Percentiles rank a stretch among this genome's conserved stretches.
Conservation (phyloP, 306 rosid genomes). For the Rubus idaeus region DNA sequence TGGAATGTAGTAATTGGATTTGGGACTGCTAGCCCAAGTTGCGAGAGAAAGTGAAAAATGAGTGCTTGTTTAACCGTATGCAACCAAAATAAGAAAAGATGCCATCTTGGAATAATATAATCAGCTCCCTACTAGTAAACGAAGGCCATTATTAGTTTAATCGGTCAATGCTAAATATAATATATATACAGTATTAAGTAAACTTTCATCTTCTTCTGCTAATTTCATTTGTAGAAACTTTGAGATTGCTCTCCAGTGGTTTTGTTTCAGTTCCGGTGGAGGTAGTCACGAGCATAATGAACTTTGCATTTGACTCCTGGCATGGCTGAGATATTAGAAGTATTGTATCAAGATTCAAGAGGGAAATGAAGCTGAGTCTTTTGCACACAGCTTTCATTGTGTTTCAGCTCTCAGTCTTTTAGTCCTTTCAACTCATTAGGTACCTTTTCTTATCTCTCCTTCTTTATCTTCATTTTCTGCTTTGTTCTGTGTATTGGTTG, state of each 20-base stretch:
- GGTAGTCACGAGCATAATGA: not conserved
- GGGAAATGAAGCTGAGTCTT: not conserved
- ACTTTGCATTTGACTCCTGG: not conserved
- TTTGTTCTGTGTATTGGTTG: not conserved
- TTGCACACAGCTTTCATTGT: not conserved
- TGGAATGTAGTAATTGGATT: not conserved
- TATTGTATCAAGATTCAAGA: not conserved
- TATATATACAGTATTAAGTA: not conserved
- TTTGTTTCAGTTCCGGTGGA: not conserved
- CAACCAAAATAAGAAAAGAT: not conserved
- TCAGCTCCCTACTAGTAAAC: not conserved
- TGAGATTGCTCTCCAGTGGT: not conserved
- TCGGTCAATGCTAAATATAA: not conserved
- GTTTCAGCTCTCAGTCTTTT: not conserved
- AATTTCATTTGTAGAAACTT: not conserved
- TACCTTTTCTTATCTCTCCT: not conserved
- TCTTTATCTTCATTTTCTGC: not conserved
- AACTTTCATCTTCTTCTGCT: not conserved
- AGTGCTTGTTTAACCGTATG: not conserved
- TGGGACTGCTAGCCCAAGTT: not conserved
- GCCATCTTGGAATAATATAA: not conserved
- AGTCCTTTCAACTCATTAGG: not conserved
- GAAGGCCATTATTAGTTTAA: not conserved
- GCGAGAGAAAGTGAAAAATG: not conserved
- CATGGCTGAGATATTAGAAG: slow-evolving; percentile 1